A percentile compares a stretch with the other conserved stretches of the same genome.
Conservation (phyloP, 1,284 basidiomycete genomes). For the Ceratobasidium papillatum region DNA sequence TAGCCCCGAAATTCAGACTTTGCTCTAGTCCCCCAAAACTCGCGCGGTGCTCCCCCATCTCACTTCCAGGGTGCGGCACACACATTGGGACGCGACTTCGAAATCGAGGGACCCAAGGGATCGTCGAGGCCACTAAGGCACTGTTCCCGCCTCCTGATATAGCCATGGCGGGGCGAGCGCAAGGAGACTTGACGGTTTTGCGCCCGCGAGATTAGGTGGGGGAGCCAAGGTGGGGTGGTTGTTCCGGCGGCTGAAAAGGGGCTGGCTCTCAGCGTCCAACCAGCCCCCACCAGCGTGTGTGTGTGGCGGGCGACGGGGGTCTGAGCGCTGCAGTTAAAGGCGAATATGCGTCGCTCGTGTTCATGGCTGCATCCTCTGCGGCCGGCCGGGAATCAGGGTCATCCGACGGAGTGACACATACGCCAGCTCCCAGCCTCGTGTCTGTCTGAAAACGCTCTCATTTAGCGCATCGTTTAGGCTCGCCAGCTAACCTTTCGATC, state of each 20-base stretch:
- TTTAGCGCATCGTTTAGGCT: constrained; percentile 30
- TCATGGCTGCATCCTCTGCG: not conserved
- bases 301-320: not conserved
- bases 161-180: constrained; percentile 27
- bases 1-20: constrained; percentile 32
- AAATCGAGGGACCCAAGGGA: constrained; percentile 38
- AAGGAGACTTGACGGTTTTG: constrained; percentile 13
- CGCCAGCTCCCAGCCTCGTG: constrained; percentile 22
- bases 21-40: constrained; percentile 39
- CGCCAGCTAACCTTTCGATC: constrained; percentile 14
- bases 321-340: not conserved
- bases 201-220: not conserved
- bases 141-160: constrained; percentile 21
- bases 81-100: constrained; percentile 25
- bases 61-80: constrained; percentile 28
- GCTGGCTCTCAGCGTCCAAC: too few species aligned
- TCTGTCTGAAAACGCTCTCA: constrained; percentile 4
- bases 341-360: not conserved
- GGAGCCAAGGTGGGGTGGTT: not conserved
- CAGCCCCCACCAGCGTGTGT: not conserved
- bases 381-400: not conserved
- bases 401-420: constrained; percentile 25
- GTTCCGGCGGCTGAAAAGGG: too few species aligned
- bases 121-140: constrained; percentile 28
- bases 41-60: constrained; percentile 39